Percentiles rank a stretch among this genome's conserved stretches.
Conservation (phyloP, 352 stramenopile genomes). For the Pythium guiyangense region DNA sequence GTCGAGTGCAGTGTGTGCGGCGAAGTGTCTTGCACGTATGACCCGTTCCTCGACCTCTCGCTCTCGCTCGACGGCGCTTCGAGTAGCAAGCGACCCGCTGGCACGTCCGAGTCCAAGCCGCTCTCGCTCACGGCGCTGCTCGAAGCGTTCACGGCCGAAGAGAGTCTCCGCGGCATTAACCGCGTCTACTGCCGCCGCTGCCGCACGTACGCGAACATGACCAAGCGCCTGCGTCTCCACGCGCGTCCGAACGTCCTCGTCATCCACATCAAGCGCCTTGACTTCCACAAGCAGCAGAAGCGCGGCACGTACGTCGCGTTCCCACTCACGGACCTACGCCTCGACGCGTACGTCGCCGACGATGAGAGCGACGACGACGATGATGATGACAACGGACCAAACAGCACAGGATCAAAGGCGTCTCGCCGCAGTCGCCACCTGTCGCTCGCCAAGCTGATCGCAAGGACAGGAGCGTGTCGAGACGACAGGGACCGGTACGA, state of each 20-base stretch:
- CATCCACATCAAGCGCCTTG: constrained; percentile 71
- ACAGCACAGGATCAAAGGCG: no score
- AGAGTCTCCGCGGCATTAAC: constrained; percentile 49
- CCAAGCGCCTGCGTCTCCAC: constrained; percentile 60
- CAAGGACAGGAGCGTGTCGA: constrained; percentile 1
- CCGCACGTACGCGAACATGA: constrained; percentile 47
- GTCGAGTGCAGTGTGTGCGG: constrained; percentile 54
- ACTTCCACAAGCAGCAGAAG: constrained; percentile 66
- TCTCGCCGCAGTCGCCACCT: no score
- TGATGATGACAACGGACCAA: neutral
- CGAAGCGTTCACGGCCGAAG: constrained; percentile 41
- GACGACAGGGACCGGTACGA: constrained; percentile 35
- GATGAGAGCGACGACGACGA: constrained; percentile 14
- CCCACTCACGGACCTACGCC: constrained; percentile 33
- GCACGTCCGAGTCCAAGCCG: neutral
- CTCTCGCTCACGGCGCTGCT: constrained; percentile 38
- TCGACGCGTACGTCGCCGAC: constrained; percentile 24
- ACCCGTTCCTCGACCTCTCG: constrained; percentile 72
- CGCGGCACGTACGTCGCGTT: constrained; percentile 44
- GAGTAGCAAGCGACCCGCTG: constrained; percentile 1
- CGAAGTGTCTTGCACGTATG: constrained; percentile 48
- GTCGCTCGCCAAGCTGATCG: neutral
- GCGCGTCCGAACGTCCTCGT: constrained; percentile 66
- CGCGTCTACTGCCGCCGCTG: constrained; percentile 63
- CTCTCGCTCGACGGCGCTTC: constrained; percentile 35